These are phyloP conservation scores for Penicillium crystallinum DNA, from an alignment of 495 filamentous ascomycete species.

Conservation along the genomic window DNA sequence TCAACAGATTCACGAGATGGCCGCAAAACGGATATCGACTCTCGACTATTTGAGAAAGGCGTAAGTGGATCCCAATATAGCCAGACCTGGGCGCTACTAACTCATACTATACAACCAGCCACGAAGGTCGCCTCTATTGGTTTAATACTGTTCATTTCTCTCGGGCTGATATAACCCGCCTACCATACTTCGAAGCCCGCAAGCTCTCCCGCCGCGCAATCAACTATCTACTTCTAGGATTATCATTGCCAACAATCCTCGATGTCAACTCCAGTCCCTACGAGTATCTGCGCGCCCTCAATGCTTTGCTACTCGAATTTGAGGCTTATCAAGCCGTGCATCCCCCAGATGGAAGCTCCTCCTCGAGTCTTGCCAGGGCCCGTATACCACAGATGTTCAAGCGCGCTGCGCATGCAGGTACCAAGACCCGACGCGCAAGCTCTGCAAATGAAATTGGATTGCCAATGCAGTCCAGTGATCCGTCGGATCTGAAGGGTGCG, in stretches of 20 bases:
- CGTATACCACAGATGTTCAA: conserved; percentile 89
- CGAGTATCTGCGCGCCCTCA: conserved; percentile 84
- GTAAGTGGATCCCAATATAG: conserved; percentile 45
- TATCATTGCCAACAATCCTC: conserved; percentile 82
- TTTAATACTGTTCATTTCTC: conserved; percentile 94
- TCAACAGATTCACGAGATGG: conserved; percentile 83
- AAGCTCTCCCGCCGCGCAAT: conserved; percentile 82
- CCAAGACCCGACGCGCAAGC: conserved; percentile 68
- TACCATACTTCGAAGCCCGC: conserved; percentile 78
- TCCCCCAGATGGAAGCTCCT: conserved; percentile 64
- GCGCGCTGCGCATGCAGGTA: conserved; percentile 53
- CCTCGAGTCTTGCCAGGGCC: conserved; percentile 67
- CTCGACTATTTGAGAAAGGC: conserved; percentile 88
- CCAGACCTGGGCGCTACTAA: neutral
- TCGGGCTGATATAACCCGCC: conserved; percentile 68
- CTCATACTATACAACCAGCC: conserved; percentile 41
- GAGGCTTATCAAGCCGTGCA: conserved; percentile 87
- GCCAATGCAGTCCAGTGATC: conserved; percentile 52
- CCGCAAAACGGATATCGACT: conserved; percentile 92
- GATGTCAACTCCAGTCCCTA: conserved; percentile 74
- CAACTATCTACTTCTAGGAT: conserved; percentile 87
- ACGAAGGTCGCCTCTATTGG: conserved; percentile 94
- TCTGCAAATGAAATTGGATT: conserved; percentile 61
- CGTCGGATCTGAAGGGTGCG: conserved; percentile 45
- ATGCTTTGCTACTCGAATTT: conserved; percentile 84